phyloP scores from a whole-genome alignment of 331 rosid genomes.

The Quercus phellos region DNA sequence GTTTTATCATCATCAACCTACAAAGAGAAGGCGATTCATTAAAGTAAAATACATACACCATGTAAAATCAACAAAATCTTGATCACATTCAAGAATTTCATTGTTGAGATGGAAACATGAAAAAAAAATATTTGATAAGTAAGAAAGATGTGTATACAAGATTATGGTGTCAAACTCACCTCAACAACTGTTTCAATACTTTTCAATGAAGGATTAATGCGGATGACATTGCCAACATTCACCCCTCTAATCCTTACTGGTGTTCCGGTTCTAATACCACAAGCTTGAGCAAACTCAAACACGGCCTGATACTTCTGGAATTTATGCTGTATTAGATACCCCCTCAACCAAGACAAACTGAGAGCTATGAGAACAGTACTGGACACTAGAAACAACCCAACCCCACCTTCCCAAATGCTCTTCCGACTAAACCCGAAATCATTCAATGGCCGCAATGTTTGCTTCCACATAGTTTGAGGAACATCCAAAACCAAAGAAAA shows the following conservation, averaged over 20 bases:
- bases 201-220: slow-evolving; percentile 67
- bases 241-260: slow-evolving; percentile 92
- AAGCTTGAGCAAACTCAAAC: slow-evolving; percentile 78
- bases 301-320: slow-evolving; percentile 78
- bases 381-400: slow-evolving; percentile 72
- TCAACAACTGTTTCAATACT: slow-evolving; percentile 78
- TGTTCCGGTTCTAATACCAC: slow-evolving; percentile 74
- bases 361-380: slow-evolving; percentile 75
- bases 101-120: slow-evolving; percentile 9
- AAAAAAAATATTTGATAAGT: not conserved
- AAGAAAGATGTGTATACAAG: not conserved
- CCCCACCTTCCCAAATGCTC: slow-evolving; percentile 97
- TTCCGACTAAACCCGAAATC: slow-evolving; percentile 81
- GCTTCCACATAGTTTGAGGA: slow-evolving; percentile 63
- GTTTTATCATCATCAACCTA: slow-evolving; percentile 91
- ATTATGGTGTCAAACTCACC: slow-evolving; percentile 37
- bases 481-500: slow-evolving; percentile 48
- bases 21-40: slow-evolving; percentile 13
- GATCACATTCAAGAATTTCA: not conserved
- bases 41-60: not conserved
- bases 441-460: slow-evolving; percentile 62
- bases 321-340: slow-evolving; percentile 64
- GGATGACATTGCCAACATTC: slow-evolving; percentile 72
- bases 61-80: not conserved
- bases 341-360: slow-evolving; percentile 84